Percentiles rank a stretch among this genome's conserved stretches.
Conservation (phyloP, 768 basidiomycete species). For the Tricholoma sp. region DNA sequence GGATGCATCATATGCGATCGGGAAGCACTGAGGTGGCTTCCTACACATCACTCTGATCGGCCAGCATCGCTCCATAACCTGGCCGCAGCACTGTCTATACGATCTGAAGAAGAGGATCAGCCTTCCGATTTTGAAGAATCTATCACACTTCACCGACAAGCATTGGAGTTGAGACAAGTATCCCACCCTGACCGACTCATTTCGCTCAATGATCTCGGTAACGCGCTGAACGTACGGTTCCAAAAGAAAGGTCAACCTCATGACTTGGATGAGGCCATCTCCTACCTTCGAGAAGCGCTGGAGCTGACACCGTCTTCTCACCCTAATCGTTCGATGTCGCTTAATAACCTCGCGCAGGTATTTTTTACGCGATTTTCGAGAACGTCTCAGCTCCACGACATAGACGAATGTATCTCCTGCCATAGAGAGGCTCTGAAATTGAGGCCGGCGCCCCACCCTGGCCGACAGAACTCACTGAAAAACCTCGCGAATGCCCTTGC, state of each 20-base stretch:
- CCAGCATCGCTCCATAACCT: neutral
- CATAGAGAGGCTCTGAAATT: constrained; percentile 6
- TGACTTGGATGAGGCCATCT: constrained; percentile 17
- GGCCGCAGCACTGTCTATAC: neutral
- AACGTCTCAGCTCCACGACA: neutral
- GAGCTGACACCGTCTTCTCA: no score
- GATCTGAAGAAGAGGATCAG: neutral
- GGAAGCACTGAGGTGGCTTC: neutral
- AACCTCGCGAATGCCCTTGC: constrained; percentile 16
- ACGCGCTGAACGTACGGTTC: neutral
- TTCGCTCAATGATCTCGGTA: no score
- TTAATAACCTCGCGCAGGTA: no score
- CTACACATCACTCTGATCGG: neutral
- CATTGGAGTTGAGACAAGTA: constrained; percentile 2
- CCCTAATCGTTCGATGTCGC: no score
- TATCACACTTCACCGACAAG: constrained; percentile 7
- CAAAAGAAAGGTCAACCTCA: neutral
- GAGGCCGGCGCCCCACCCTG: neutral
- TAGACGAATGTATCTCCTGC: constrained; percentile 9
- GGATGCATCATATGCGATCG: neutral
- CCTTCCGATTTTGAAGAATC: constrained; percentile 6
- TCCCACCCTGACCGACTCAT: neutral
- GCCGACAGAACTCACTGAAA: constrained; percentile 2
- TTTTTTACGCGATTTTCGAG: neutral
- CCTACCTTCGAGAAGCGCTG: constrained; percentile 5